Percentiles rank a stretch among this genome's conserved stretches.
These are phyloP conservation scores for Talaromyces funiculosus DNA, from an alignment of 2,329 filamentous ascomycete species.

Conservation along the genomic window DNA sequence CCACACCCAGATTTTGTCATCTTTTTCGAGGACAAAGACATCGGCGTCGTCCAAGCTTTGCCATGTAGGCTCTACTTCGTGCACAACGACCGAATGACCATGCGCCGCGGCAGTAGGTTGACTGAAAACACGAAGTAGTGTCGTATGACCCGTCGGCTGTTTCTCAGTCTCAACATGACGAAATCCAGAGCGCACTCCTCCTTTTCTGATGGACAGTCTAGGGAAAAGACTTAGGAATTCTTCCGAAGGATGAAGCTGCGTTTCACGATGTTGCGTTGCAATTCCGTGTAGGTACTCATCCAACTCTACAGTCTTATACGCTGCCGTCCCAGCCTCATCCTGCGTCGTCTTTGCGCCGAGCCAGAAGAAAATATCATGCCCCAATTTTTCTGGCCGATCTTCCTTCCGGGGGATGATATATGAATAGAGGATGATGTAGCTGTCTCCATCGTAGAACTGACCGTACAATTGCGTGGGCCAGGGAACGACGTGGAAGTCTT, in stretches of 20 bases:
- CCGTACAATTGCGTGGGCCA: conserved; percentile 55
- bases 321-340: conserved; percentile 63
- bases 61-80: conserved; percentile 60
- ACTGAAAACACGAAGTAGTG: conserved; percentile 60
- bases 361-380: conserved; percentile 67
- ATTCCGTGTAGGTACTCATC: conserved; percentile 60
- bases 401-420: conserved; percentile 44
- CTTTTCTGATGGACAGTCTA: conserved; percentile 53
- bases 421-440: conserved; percentile 60
- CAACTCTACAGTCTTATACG: conserved; percentile 65
- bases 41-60: conserved; percentile 58
- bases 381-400: conserved; percentile 37
- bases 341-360: conserved; percentile 60
- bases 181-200: conserved; percentile 59
- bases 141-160: conserved; percentile 41
- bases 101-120: conserved; percentile 44
- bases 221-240: conserved; percentile 59
- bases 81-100: conserved; percentile 48
- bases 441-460: conserved; percentile 62
- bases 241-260: conserved; percentile 54
- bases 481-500: conserved; percentile 59
- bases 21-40: conserved; percentile 60
- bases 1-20: conserved; percentile 64
- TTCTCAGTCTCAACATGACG: conserved; percentile 52
- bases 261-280: conserved; percentile 61